phyloP scores from a whole-genome alignment of 2,329 filamentous ascomycete genomes.

The Colletotrichum noveboracense region DNA sequence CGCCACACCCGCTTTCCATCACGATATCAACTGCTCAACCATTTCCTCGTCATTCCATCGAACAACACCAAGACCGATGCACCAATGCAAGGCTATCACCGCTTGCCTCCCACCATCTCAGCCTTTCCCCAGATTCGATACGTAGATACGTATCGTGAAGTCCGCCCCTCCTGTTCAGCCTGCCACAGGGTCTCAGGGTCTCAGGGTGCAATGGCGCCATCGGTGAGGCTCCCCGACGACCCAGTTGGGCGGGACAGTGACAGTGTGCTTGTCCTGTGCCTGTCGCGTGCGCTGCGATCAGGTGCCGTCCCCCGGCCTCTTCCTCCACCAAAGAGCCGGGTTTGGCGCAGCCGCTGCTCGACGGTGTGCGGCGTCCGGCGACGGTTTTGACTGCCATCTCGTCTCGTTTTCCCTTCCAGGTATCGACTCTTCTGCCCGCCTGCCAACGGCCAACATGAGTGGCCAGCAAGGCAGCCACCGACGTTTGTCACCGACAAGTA shows the following conservation, averaged over 20 bases:
- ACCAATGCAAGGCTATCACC: conserved; percentile 10
- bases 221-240: conserved; percentile 9
- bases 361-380: neutral
- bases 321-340: conserved; percentile 9
- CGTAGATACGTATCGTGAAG: conserved; percentile 18
- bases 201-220: conserved; percentile 19
- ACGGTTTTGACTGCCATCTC: neutral
- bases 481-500: neutral
- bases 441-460: neutral
- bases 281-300: conserved; percentile 10
- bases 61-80: neutral
- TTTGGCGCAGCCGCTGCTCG: neutral
- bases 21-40: neutral
- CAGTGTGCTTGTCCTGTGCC: neutral
- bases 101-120: neutral
- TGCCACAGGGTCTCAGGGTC: conserved; percentile 7
- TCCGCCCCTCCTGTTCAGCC: conserved; percentile 16
- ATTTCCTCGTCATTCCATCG: neutral
- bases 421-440: neutral
- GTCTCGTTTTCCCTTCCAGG: conserved; percentile 2
- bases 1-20: neutral
- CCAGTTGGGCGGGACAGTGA: conserved; percentile 9
- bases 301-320: neutral
- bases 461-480: neutral
- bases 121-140: conserved; percentile 22